These are phyloP conservation scores for Mucor irregularis DNA, from an alignment of 371 early-diverging fungal genomes.

Conservation along the genomic window DNA sequence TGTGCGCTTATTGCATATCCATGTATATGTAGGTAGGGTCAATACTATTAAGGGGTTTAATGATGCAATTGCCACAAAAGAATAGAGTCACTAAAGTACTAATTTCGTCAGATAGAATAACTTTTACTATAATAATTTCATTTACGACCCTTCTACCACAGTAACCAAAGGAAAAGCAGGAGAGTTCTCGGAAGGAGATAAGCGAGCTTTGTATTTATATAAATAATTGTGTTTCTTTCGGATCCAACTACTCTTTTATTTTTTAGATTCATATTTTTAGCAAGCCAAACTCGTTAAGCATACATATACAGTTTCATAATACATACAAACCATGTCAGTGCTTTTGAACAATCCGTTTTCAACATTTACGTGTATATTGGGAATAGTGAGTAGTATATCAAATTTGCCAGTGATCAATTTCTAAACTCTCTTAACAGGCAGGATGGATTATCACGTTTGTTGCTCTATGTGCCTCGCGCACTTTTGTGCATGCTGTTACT, in stretches of 20 bases:
- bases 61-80: no score
- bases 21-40: no score
- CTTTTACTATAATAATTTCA: constrained; percentile 1
- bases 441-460: constrained; percentile 45
- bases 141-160: constrained; percentile 11
- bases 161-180: no score
- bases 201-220: neutral
- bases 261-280: neutral
- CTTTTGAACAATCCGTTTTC: constrained; percentile 11
- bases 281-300: neutral
- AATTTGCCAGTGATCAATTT: neutral
- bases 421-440: constrained; percentile 19
- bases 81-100: neutral
- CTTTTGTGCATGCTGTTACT: constrained; percentile 19
- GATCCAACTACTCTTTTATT: neutral
- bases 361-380: constrained; percentile 11
- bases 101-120: neutral
- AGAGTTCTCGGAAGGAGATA: neutral
- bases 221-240: neutral
- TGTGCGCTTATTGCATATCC: no score
- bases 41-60: neutral
- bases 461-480: constrained; percentile 34
- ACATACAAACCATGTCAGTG: constrained; percentile 3
- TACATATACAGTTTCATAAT: neutral
- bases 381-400: constrained; percentile 17